Base-by-base conservation (phyloP, 1,284 basidiomycete genomes). In the Tranzscheliella williamsii region DNA sequence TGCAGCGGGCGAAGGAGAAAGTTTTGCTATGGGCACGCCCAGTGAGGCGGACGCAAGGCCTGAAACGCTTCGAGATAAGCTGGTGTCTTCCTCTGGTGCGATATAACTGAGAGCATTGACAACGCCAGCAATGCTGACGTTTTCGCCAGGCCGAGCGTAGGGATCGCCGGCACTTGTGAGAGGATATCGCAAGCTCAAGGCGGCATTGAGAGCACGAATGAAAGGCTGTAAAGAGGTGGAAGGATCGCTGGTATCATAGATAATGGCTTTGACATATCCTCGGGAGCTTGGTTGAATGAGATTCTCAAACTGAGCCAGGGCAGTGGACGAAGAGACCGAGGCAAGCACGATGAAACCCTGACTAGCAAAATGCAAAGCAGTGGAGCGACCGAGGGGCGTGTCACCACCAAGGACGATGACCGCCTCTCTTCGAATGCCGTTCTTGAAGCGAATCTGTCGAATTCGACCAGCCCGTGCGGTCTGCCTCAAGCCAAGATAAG, bases 321-420 rank as follows among this genome's bases (percentile, higher is more conserved):
- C 52, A 4, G 55, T 42, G 2, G 60, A 52, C 30, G 54, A 58
- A 5, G 66, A 41, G 4, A 73, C 70, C 4, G 70, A 70, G 12
- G 68, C 67, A 24, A 77, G 55, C 26, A 77, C 73, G 35, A 77
- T 67, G 27, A 76, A 67, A 35, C 70, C 67, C 24, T 48, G 60
- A 24, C 66, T 27, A 4, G 68, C 57, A 24, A 77, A 67, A 31
- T 66, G 53, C 20, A 69, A 45, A 1, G 58, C 60, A 6, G 73
- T 42, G 2, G 70, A 61, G 7, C 64, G 66, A 5, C 75, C 75
- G 2, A 76, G 55, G 1, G 70, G 63, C n/a, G 70, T 72, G 42
- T 77, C 75, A n/a, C 51, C 75, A 18, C 73, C 75, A 0, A 77
- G 67, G 15, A 77, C 67, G 38, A 73, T 64, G 37, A 72, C 60